Conservation (phyloP, 768 basidiomycete genomes). For the Holtermanniella nyarrowii region DNA sequence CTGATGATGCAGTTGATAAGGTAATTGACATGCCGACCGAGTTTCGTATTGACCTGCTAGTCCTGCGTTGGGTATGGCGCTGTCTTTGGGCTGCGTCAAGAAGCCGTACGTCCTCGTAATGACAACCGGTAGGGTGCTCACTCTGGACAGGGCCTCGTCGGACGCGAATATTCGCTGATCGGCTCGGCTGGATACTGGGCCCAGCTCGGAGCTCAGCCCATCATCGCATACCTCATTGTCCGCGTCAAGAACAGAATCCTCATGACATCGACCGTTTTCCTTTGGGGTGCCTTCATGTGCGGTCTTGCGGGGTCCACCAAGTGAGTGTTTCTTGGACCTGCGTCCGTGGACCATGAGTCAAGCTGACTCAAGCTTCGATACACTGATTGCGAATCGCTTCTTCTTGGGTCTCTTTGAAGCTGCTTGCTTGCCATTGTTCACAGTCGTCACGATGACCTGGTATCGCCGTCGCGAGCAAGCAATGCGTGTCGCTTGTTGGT, state of each 20-base stretch:
- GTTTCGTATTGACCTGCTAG: neutral
- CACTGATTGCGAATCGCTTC: slow-evolving; percentile 26
- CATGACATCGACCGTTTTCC: slow-evolving; percentile 16
- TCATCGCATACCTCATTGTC: neutral
- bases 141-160: neutral
- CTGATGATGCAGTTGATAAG: too few relatives aligned
- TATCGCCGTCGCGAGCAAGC: slow-evolving; percentile 47
- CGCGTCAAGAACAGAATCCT: slow-evolving; percentile 41
- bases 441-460: slow-evolving; percentile 45
- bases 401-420: slow-evolving; percentile 19
- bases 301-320: slow-evolving; percentile 8
- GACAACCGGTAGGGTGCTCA: too few relatives aligned
- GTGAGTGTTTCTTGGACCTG: slow-evolving; percentile 38
- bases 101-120: neutral
- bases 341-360: neutral
- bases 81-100: neutral
- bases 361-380: slow-evolving; percentile 9
- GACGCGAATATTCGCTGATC: slow-evolving; percentile 8
- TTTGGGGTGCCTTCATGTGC: slow-evolving; percentile 13
- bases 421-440: slow-evolving; percentile 48
- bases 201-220: neutral
- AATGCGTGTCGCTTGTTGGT: slow-evolving; percentile 45
- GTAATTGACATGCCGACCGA: neutral
- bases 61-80: neutral
- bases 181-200: slow-evolving; percentile 22